These are phyloP conservation scores for Croton laevigatus DNA, from an alignment of 441 rosid species.

Conservation along the genomic window DNA sequence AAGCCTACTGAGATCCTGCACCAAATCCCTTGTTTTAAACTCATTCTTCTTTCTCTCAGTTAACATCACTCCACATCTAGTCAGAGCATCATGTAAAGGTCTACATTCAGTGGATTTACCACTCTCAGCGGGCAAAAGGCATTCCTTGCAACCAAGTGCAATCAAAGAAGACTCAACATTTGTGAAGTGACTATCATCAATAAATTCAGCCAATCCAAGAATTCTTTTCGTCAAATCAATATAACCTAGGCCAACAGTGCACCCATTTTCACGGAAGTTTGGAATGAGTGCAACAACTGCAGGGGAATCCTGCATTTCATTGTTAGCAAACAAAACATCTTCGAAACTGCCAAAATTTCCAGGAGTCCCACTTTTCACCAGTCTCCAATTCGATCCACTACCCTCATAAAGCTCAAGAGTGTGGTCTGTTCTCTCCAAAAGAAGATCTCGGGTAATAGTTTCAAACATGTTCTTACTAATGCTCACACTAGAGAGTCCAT, in stretches of 20 bases:
- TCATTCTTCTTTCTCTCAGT: conserved; percentile 87
- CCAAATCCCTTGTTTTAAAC: conserved; percentile 85
- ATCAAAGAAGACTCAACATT: conserved; percentile 86
- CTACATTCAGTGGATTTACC: conserved; percentile 55
- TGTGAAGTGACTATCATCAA: conserved; percentile 93
- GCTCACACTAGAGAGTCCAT: conserved; percentile 84
- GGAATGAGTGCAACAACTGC: conserved; percentile 69
- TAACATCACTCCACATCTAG: conserved; percentile 77
- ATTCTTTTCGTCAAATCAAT: conserved; percentile 78
- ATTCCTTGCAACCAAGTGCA: conserved; percentile 94
- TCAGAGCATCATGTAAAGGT: conserved; percentile 60
- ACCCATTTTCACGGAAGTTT: conserved; percentile 62
- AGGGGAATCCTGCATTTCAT: conserved; percentile 96
- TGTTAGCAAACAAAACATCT: conserved; percentile 90
- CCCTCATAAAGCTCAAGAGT: conserved; percentile 92
- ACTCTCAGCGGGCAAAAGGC: conserved; percentile 78
- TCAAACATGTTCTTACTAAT: conserved; percentile 88
- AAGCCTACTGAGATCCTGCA: conserved; percentile 82
- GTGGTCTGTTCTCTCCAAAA: conserved; percentile 88
- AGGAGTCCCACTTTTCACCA: conserved; percentile 82
- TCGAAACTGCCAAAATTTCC: conserved; percentile 96
- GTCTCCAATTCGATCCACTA: conserved; percentile 90
- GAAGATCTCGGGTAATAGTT: conserved; percentile 78
- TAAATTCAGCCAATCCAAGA: conserved; percentile 87
- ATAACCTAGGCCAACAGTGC: conserved; percentile 76